Conservation (phyloP, 768 basidiomycete species). For the Candolleomyces eurysporus region DNA sequence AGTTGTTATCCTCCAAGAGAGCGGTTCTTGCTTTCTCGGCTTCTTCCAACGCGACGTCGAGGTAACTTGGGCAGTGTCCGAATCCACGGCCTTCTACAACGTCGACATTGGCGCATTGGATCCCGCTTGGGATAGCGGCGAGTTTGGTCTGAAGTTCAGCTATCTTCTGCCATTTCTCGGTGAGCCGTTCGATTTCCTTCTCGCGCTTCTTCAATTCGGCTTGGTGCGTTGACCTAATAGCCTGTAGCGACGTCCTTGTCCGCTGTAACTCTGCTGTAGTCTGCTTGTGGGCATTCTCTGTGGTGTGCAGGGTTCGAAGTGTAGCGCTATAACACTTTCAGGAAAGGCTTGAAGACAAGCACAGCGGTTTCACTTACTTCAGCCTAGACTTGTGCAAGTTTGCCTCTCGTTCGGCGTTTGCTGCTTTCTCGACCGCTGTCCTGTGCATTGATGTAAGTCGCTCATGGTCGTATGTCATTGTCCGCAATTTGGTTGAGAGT, state of each 20-base stretch:
- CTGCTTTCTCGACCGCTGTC: slow-evolving; percentile 55
- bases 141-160: slow-evolving; percentile 67
- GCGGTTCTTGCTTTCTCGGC: slow-evolving; percentile 64
- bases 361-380: slow-evolving; percentile 46
- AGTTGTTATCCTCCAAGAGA: slow-evolving; percentile 63
- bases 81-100: slow-evolving; percentile 42
- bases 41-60: slow-evolving; percentile 70
- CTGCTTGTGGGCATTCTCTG: slow-evolving; percentile 69
- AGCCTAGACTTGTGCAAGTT: slow-evolving; percentile 71
- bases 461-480: slow-evolving; percentile 79
- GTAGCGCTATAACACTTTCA: slow-evolving; percentile 38
- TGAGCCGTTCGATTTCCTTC: slow-evolving; percentile 71
- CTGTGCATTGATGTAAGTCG: slow-evolving; percentile 66
- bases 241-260: slow-evolving; percentile 65
- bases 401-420: slow-evolving; percentile 76
- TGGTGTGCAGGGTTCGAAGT: slow-evolving; percentile 51
- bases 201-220: slow-evolving; percentile 80
- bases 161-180: slow-evolving; percentile 74
- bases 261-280: slow-evolving; percentile 70
- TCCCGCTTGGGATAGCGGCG: slow-evolving; percentile 44
- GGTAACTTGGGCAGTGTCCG: slow-evolving; percentile 51
- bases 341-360: slow-evolving; percentile 1
- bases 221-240: slow-evolving; percentile 64
- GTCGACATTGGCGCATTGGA: slow-evolving; percentile 52
- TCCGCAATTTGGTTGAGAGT: slow-evolving; percentile 69